These are phyloP conservation scores for Trichoderma cornu-damae DNA, from an alignment of 2,329 filamentous ascomycete genomes.

Conservation along the genomic window DNA sequence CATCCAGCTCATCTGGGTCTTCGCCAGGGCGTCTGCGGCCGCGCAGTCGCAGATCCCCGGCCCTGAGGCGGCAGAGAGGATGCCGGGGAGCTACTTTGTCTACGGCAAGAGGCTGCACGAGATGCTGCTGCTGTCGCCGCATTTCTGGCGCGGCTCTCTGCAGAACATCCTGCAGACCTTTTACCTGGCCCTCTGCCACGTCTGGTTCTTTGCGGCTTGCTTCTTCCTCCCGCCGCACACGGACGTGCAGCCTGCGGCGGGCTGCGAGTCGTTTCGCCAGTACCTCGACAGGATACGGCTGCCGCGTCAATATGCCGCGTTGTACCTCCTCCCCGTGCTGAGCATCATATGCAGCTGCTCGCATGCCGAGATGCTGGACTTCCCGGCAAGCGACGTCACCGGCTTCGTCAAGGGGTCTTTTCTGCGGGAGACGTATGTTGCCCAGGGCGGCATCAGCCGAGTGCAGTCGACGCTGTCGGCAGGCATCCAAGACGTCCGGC, in stretches of 20 bases:
- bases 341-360: conserved; percentile 52
- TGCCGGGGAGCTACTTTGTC: conserved; percentile 42
- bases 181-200: conserved; percentile 44
- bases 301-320: conserved; percentile 42
- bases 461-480: conserved; percentile 44
- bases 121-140: conserved; percentile 37
- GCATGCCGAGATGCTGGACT: conserved; percentile 45
- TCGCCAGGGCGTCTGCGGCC: conserved; percentile 33
- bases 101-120: conserved; percentile 52
- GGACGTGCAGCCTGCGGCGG: not conserved
- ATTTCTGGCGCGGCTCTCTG: conserved; percentile 31
- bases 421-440: conserved; percentile 48
- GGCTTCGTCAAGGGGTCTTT: conserved; percentile 41
- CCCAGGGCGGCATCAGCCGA: conserved; percentile 44
- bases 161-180: conserved; percentile 40
- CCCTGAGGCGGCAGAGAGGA: conserved; percentile 19
- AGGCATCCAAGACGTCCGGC: conserved; percentile 37
- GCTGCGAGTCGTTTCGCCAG: conserved; percentile 41
- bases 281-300: conserved; percentile 49
- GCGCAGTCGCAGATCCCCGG: not conserved
- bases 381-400: conserved; percentile 49
- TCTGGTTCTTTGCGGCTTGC: conserved; percentile 51
- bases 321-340: conserved; percentile 51
- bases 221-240: conserved; percentile 40
- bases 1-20: conserved; percentile 50